These are phyloP conservation scores for Penicillium expansum DNA, from an alignment of 2,329 filamentous ascomycete genomes.

Conservation along the genomic window DNA sequence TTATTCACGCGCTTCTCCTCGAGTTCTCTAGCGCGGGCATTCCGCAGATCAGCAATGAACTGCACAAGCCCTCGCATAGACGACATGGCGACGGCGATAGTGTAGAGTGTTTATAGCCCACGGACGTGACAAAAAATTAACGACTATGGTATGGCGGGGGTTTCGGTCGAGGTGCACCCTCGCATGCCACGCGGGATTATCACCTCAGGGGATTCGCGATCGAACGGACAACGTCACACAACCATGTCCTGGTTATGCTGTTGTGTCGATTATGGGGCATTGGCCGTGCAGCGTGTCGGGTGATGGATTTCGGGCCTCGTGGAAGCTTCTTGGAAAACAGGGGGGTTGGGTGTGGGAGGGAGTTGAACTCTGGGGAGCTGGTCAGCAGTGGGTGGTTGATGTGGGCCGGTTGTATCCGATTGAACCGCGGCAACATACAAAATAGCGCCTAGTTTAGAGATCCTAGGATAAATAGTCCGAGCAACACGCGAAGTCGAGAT, in stretches of 20 bases:
- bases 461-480: slow-evolving; percentile 1
- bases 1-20: slow-evolving; percentile 99
- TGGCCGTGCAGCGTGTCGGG: slow-evolving; percentile 17
- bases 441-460: background rate
- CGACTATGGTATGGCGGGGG: slow-evolving; percentile 8
- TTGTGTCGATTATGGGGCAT: slow-evolving; percentile 22
- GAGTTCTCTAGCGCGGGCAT: slow-evolving; percentile 88
- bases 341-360: slow-evolving; percentile 16
- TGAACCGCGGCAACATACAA: background rate
- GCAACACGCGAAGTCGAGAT: slow-evolving; percentile 8
- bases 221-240: slow-evolving; percentile 27
- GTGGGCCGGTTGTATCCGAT: background rate
- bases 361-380: slow-evolving; percentile 8
- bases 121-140: background rate
- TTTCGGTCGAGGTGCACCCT: slow-evolving; percentile 19
- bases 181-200: slow-evolving; percentile 25
- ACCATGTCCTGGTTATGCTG: slow-evolving; percentile 28
- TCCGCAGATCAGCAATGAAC: slow-evolving; percentile 95
- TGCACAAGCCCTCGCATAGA: slow-evolving; percentile 76
- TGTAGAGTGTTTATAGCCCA: background rate
- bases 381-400: slow-evolving; percentile 13
- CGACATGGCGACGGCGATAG: slow-evolving; percentile 34
- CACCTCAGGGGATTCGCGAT: slow-evolving; percentile 26
- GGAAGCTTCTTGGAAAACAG: slow-evolving; percentile 16
- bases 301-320: slow-evolving; percentile 1